phyloP scores from a whole-genome alignment of 2,329 filamentous ascomycete species.

The Ceratocystis diversiconidia region DNA sequence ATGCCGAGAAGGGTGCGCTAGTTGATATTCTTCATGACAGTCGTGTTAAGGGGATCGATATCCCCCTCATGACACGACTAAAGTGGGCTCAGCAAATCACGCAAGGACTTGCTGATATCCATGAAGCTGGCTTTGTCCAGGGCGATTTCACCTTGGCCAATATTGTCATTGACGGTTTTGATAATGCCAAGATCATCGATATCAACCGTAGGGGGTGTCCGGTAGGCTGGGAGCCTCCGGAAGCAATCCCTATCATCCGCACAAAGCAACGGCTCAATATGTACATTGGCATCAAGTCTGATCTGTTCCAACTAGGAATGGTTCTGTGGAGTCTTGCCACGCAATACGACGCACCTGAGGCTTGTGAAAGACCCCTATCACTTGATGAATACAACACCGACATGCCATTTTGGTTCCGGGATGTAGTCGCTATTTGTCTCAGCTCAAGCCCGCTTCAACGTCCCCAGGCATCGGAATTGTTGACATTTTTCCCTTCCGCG shows the following conservation, averaged over 20 bases:
- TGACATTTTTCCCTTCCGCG: constrained; percentile 48
- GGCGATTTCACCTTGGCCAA: constrained; percentile 96
- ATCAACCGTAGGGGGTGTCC: constrained; percentile 96
- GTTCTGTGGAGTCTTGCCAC: constrained; percentile 84
- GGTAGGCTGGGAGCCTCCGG: constrained; percentile 93
- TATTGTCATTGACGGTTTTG: constrained; percentile 74
- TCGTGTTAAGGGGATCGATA: constrained; percentile 26
- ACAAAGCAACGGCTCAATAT: constrained; percentile 84
- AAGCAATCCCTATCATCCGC: constrained; percentile 71
- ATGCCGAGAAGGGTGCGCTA: constrained; percentile 71
- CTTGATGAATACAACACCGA: constrained; percentile 39
- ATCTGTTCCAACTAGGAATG: constrained; percentile 93
- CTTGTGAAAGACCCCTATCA: constrained; percentile 51
- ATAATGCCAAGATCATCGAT: constrained; percentile 92
- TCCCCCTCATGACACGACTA: constrained; percentile 60
- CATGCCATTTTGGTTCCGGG: constrained; percentile 66
- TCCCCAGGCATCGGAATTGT: constrained; percentile 56
- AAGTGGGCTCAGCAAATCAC: constrained; percentile 89
- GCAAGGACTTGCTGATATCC: constrained; percentile 76
- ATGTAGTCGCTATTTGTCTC: constrained; percentile 63
- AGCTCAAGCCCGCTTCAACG: constrained; percentile 58
- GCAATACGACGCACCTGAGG: constrained; percentile 80
- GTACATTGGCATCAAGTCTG: constrained; percentile 97
- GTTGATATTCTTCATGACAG: constrained; percentile 83
- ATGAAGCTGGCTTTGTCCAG: constrained; percentile 91